Conservation (phyloP, 768 basidiomycete genomes). For the Agaricus blazei region DNA sequence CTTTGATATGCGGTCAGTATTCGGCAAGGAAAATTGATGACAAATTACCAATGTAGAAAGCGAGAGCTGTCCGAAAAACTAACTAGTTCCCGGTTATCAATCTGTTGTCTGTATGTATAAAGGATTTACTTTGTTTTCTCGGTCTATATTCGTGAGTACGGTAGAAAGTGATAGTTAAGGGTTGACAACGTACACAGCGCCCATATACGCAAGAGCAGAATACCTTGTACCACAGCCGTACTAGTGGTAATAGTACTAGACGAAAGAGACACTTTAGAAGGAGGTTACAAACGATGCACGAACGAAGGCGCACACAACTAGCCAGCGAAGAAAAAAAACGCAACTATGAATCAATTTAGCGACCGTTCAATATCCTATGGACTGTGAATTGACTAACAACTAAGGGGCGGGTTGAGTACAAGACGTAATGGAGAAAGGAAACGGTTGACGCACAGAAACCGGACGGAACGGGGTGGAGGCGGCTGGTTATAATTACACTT, state of each 20-base stretch:
- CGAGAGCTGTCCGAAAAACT: slow-evolving; percentile 14
- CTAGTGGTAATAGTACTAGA: slow-evolving; percentile 15
- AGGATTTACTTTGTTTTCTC: slow-evolving; percentile 13
- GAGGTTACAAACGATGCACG: neutral
- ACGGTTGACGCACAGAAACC: slow-evolving; percentile 3
- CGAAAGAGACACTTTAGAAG: neutral
- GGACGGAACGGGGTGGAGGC: slow-evolving; percentile 17
- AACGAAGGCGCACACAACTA: slow-evolving; percentile 15
- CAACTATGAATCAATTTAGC: slow-evolving; percentile 14
- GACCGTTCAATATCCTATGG: neutral
- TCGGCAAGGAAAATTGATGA: neutral
- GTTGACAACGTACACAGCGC: slow-evolving; percentile 19
- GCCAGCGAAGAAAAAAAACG: slow-evolving; percentile 26
- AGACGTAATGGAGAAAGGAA: neutral
- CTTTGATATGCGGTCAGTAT: slow-evolving; percentile 5
- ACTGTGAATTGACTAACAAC: neutral
- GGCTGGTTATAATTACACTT: slow-evolving; percentile 5
- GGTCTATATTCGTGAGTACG: slow-evolving; percentile 9
- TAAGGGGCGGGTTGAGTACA: neutral
- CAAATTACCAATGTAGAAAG: slow-evolving; percentile 21
- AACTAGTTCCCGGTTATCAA: slow-evolving; percentile 5
- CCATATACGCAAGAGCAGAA: slow-evolving; percentile 22
- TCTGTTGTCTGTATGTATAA: neutral
- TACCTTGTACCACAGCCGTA: slow-evolving; percentile 20
- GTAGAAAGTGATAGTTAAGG: neutral